These are phyloP conservation scores for Tuctoria greenei DNA, from an alignment of 176 grass and related monocot genomes.

Conservation along the genomic window DNA sequence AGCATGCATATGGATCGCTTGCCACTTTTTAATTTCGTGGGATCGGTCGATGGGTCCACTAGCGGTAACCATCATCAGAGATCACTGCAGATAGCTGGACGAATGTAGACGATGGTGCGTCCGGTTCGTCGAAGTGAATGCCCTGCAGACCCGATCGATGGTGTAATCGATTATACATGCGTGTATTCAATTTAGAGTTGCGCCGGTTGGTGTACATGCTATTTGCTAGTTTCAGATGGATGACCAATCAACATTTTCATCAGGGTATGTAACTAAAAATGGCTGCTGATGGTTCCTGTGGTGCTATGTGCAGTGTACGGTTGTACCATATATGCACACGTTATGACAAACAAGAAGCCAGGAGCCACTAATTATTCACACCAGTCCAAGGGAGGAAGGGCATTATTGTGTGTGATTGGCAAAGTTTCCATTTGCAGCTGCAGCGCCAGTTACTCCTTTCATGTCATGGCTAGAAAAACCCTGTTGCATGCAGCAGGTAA, in stretches of 20 bases:
- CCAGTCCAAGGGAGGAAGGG: slow-evolving; percentile 14
- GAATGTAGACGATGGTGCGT: not conserved
- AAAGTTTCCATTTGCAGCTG: slow-evolving; percentile 31
- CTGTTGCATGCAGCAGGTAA: not conserved
- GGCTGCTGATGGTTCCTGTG: not conserved
- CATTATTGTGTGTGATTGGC: slow-evolving; percentile 46
- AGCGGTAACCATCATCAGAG: slow-evolving; percentile 34
- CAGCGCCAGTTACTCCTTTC: slow-evolving; percentile 20
- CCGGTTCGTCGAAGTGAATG: slow-evolving; percentile 45
- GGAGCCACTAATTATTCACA: slow-evolving; percentile 2
- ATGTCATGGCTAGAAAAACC: slow-evolving; percentile 13
- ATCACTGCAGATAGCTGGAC: slow-evolving; percentile 7
- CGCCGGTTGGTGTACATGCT: slow-evolving; percentile 48
- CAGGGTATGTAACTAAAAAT: slow-evolving; percentile 12
- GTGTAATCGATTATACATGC: not conserved
- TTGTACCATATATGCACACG: not conserved
- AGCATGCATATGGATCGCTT: slow-evolving; percentile 22
- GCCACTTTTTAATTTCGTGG: slow-evolving; percentile 23
- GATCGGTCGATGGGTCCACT: slow-evolving; percentile 36
- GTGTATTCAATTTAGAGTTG: slow-evolving; percentile 36
- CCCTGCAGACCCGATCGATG: slow-evolving; percentile 26
- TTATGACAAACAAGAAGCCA: not conserved
- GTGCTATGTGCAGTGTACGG: not conserved
- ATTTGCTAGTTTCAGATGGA: slow-evolving; percentile 35
- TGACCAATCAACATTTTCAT: slow-evolving; percentile 7